Percentiles rank a stretch among this genome's conserved stretches.
These are phyloP conservation scores for Cystofilobasidium macerans DNA, from an alignment of 768 basidiomycete genomes.

Conservation along the genomic window DNA sequence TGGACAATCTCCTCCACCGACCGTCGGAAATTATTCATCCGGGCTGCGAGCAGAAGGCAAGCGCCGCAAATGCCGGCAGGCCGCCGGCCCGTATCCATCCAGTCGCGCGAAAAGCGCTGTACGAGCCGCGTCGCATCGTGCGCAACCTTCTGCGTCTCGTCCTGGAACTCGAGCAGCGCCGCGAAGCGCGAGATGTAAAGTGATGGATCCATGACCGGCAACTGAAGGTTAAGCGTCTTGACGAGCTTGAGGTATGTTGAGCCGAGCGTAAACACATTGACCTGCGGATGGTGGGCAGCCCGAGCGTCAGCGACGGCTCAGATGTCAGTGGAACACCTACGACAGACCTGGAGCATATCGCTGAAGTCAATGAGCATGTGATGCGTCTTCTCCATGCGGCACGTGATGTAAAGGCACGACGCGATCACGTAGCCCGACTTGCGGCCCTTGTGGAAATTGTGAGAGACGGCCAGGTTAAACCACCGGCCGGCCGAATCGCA, in stretches of 20 bases:
- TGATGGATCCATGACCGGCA: conserved; percentile 81
- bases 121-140: conserved; percentile 88
- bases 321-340: neutral
- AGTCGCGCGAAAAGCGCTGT: conserved; percentile 85
- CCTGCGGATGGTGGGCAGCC: conserved; percentile 44
- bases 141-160: conserved; percentile 82
- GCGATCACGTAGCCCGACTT: conserved; percentile 88
- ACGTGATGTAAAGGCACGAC: conserved; percentile 88
- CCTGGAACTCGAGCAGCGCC: conserved; percentile 87
- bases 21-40: conserved; percentile 95
- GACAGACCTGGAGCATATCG: conserved; percentile 70
- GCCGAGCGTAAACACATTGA: conserved; percentile 95
- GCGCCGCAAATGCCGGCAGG: conserved; percentile 98
- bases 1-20: conserved; percentile 93
- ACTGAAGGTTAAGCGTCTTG: conserved; percentile 58
- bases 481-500: conserved; percentile 69
- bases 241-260: conserved; percentile 91
- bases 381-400: conserved; percentile 79
- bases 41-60: conserved; percentile 81
- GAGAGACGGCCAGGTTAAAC: conserved; percentile 86
- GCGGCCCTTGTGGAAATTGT: conserved; percentile 86
- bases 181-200: conserved; percentile 95
- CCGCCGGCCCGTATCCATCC: conserved; percentile 90
- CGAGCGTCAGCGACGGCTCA: neutral
- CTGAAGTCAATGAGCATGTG: conserved; percentile 99